Evolutionary conservation across 306 rosid species (phyloP), one percentile per base, ranked within the genome.

Genomic region (Pueraria montana): DNA sequence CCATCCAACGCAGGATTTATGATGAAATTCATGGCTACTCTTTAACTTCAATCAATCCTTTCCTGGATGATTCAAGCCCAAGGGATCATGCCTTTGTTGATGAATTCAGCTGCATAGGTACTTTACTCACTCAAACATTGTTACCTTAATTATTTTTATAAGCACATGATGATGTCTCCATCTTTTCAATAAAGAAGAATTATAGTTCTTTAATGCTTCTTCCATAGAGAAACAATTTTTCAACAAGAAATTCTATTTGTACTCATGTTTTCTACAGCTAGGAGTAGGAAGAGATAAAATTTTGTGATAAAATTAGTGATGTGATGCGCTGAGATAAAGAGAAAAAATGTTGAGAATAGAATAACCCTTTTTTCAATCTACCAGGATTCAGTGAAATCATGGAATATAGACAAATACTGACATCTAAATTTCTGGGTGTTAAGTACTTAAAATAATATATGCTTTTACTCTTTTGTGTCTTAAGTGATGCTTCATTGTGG

Each of bases 31-130:
- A 94, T 80, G 98, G 98, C 18, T 90, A 92, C 82, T 91, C 93
- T 21, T 87, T 92, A 89, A 92, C 91, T 56, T 92, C 96, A 32
- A 84, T 88, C 53, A 92, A 94, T 81, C 98, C 97, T 50, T 94
- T 94, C 63, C 17, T 92, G 5, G 94, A 90, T 73, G 91, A 89
- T 84, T 88, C 92, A 21, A 64, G 80, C 83, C 30, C 77, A 8
- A 94, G 67, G 80, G 94, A 92, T 87, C 98, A 90, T 38, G 89
- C 85, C 16, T 94, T 94, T 72, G 98, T 94, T 68, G 97, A 94
- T 69, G 98, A 94, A 82, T 92, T 91, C 78, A 92, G 92, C 89
- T 94, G 97, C 88, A 94, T 92, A 83, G 97, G 97, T 93, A 81
- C 11, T 66, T 72, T 48, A 1, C 68, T 77, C 42, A 48, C 38